Conservation (phyloP, 768 basidiomycete species). For the Filobasidium floriforme region DNA sequence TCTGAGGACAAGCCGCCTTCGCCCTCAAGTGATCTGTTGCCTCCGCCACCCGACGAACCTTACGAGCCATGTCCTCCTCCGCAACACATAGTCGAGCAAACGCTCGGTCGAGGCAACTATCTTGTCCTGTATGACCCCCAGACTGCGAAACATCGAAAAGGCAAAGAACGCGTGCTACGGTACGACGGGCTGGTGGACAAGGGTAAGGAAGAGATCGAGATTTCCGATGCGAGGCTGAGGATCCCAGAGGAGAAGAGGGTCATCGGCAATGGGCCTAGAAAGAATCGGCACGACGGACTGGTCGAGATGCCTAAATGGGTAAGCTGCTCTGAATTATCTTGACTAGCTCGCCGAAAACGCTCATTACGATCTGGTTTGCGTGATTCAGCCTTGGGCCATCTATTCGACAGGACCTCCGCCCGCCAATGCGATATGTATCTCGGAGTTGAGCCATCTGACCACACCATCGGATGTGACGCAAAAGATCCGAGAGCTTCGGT, state of each 20-base stretch:
- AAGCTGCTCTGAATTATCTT: background rate
- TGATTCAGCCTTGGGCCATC: constrained; percentile 58
- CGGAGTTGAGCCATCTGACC: constrained; percentile 64
- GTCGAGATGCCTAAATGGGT: constrained; percentile 4
- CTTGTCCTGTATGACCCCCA: constrained; percentile 8
- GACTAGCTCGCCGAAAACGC: background rate
- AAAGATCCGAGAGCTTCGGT: constrained; percentile 49
- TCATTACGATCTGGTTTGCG: too few relatives aligned
- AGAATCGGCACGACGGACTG: constrained; percentile 16
- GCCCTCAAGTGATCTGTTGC: background rate
- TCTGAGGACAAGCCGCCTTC: background rate
- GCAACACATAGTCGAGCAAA: background rate
- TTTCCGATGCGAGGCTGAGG: constrained; percentile 17
- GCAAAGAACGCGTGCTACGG: constrained; percentile 4
- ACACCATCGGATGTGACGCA: constrained; percentile 59
- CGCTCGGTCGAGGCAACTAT: constrained; percentile 13
- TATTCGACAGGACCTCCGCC: constrained; percentile 65
- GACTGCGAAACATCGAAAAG: background rate
- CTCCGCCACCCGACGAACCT: background rate
- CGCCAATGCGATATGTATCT: constrained; percentile 58
- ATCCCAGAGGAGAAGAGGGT: constrained; percentile 8
- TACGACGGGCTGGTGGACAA: constrained; percentile 9
- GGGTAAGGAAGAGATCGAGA: constrained; percentile 8
- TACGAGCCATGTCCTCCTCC: background rate
- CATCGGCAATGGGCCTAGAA: constrained; percentile 18